These are phyloP conservation scores for Termitomyces sp. DNA, from an alignment of 768 basidiomycete species.

Conservation along the genomic window DNA sequence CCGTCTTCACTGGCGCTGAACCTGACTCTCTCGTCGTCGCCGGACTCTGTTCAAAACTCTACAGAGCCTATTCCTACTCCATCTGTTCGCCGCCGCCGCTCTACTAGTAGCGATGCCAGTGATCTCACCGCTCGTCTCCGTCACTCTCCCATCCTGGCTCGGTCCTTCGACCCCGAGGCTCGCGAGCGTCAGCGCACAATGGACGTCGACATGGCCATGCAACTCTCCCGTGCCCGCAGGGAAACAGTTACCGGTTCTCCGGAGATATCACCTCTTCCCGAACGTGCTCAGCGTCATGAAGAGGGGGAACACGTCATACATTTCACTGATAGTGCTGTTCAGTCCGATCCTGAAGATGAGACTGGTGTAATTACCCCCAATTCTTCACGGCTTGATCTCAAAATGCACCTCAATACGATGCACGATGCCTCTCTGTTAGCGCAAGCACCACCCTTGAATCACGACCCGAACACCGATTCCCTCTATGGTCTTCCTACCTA, in stretches of 20 bases:
- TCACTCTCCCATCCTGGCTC: conserved; percentile 58
- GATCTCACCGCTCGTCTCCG: conserved; percentile 41
- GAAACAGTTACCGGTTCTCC: conserved; percentile 47
- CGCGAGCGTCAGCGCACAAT: conserved; percentile 88
- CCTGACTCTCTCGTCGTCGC: conserved; percentile 11
- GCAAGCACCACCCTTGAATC: conserved; percentile 3
- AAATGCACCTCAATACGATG: conserved; percentile 35
- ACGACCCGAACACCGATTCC: conserved; percentile 21
- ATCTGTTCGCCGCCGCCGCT: conserved; percentile 10
- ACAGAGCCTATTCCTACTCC: conserved; percentile 8
- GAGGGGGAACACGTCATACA: conserved; percentile 36
- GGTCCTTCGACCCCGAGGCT: conserved; percentile 66
- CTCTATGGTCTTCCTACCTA: conserved; percentile 63
- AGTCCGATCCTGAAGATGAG: conserved; percentile 17
- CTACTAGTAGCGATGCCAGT: conserved; percentile 29
- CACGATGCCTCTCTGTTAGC: conserved; percentile 51
- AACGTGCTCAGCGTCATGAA: conserved; percentile 5
- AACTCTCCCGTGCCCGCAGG: conserved; percentile 68
- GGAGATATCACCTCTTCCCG: conserved; percentile 24
- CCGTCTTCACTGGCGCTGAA: conserved; percentile 4
- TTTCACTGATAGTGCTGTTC: conserved; percentile 16
- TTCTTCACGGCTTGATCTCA: conserved; percentile 29
- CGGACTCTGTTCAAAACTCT: conserved; percentile 1
- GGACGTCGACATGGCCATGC: conserved; percentile 92
- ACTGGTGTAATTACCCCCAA: conserved; percentile 13